phyloP scores from a whole-genome alignment of 2,329 filamentous ascomycete species.

The Neofusicoccum kwambonambiense region DNA sequence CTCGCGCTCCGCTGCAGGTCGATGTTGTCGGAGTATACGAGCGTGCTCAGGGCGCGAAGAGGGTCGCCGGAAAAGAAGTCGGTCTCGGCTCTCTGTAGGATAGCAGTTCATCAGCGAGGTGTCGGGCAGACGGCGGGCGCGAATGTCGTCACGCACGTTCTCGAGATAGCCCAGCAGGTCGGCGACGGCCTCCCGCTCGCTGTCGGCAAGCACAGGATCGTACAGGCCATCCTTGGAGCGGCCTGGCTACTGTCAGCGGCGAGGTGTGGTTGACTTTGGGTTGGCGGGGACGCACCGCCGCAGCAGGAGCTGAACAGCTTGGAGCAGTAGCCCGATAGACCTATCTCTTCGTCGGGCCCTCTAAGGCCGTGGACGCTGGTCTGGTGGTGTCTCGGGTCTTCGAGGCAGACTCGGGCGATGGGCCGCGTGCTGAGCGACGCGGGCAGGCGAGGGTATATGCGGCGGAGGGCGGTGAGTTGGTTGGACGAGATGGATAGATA shows the following conservation, averaged over 20 bases:
- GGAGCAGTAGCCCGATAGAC: conserved; percentile 36
- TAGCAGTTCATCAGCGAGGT: conserved; percentile 20
- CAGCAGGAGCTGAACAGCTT: conserved; percentile 39
- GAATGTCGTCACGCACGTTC: conserved; percentile 64
- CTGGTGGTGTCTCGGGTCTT: conserved; percentile 5
- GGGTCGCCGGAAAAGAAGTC: conserved; percentile 98
- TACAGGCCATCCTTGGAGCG: conserved; percentile 49
- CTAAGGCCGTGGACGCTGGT: conserved; percentile 13
- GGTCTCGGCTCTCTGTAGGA: conserved; percentile 80
- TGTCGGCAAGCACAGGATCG: conserved; percentile 76
- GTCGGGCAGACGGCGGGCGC: conserved; percentile 29
- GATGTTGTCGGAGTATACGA: conserved; percentile 98
- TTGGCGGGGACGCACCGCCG: conserved; percentile 31
- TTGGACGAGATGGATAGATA: conserved; percentile 18
- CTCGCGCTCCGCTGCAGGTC: conserved; percentile 96
- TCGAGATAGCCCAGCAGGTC: conserved; percentile 94
- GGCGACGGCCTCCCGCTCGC: conserved; percentile 93
- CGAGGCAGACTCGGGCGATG: conserved; percentile 11
- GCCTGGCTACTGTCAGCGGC: conserved; percentile 33
- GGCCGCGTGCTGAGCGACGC: conserved; percentile 15
- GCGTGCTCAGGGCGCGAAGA: conserved; percentile 85
- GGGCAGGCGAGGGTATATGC: conserved; percentile 15
- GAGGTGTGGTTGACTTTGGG: conserved; percentile 9
- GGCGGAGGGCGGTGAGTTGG: conserved; percentile 18
- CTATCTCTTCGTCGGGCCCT: conserved; percentile 29